A percentile compares a stretch with the other conserved stretches of the same genome.
Conservation (phyloP, 2,329 filamentous ascomycete species). For the Aspergillus calidoustus region DNA sequence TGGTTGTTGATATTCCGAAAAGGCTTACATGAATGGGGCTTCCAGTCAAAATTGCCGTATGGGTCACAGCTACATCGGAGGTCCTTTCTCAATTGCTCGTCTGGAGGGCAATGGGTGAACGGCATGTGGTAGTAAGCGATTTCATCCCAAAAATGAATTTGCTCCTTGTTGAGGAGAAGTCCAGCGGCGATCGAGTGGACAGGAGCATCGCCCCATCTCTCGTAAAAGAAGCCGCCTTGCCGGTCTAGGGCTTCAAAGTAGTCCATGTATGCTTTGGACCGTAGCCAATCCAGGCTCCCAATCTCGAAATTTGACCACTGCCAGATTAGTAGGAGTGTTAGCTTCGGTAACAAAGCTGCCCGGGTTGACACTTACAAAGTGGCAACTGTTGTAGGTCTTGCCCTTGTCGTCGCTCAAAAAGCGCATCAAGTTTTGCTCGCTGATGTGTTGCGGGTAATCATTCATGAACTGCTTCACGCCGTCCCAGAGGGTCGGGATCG, state of each 20-base stretch:
- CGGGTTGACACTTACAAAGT: conserved; percentile 71
- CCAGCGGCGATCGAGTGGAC: conserved; percentile 96
- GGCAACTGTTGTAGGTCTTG: conserved; percentile 93
- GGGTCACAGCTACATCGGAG: conserved; percentile 95
- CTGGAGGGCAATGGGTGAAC: conserved; percentile 96
- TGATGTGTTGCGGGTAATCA: conserved; percentile 86
- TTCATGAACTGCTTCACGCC: conserved; percentile 93
- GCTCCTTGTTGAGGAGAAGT: conserved; percentile 85
- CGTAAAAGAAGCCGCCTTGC: conserved; percentile 98
- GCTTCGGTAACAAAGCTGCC: conserved; percentile 10
- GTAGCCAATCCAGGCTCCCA: conserved; percentile 90
- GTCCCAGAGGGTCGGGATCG: conserved; percentile 94
- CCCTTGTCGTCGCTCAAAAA: conserved; percentile 93
- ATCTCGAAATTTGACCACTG: conserved; percentile 99
- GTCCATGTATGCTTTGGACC: conserved; percentile 84
- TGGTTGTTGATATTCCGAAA: background rate
- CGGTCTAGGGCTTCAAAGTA: conserved; percentile 87
- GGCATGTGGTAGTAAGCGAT: conserved; percentile 98
- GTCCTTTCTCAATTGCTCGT: conserved; percentile 79
- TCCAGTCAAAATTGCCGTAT: conserved; percentile 99
- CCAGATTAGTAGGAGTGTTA: conserved; percentile 19
- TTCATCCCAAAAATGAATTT: conserved; percentile 98
- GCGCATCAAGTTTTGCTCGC: conserved; percentile 79
- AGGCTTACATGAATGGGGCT: conserved; percentile 89
- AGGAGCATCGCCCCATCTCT: conserved; percentile 96